Conservation (phyloP, 352 stramenopile genomes). For the Phytophthora sp. region DNA sequence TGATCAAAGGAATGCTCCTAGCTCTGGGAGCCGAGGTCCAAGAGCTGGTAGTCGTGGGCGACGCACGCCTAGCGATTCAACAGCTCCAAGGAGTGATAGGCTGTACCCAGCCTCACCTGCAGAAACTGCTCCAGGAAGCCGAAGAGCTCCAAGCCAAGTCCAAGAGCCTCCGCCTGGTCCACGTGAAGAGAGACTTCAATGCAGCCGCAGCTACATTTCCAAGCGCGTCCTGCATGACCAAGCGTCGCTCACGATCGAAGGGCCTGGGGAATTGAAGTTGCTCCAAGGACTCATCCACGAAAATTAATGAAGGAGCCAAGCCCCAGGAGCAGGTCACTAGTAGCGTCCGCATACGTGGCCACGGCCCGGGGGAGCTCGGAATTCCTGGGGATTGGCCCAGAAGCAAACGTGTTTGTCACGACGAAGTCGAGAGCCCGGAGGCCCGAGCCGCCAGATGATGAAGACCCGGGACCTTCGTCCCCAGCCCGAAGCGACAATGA, state of each 20-base stretch:
- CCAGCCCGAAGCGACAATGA: no score
- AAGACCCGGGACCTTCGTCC: no score
- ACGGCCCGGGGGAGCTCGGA: background rate
- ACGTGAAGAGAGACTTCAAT: conserved; percentile 32
- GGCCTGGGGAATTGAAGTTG: background rate
- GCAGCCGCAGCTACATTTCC: conserved; percentile 14
- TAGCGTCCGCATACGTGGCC: background rate
- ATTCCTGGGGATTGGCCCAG: no score
- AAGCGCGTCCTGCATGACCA: conserved; percentile 1
- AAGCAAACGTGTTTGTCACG: background rate
- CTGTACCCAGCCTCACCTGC: conserved; percentile 18
- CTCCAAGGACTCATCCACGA: conserved; percentile 2
- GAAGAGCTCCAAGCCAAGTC: background rate
- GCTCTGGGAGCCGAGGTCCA: background rate
- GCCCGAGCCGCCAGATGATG: background rate
- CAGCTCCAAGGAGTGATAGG: background rate
- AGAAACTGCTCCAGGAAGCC: conserved; percentile 5
- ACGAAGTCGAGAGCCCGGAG: background rate
- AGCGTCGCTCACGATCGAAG: background rate
- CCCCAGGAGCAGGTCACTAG: background rate
- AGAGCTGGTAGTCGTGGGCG: background rate
- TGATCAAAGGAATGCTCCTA: background rate
- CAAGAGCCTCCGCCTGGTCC: conserved; percentile 1
- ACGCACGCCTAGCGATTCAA: background rate
- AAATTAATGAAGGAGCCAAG: background rate